phyloP scores from a whole-genome alignment of 305 asterid species.

The Andrographis paniculata region DNA sequence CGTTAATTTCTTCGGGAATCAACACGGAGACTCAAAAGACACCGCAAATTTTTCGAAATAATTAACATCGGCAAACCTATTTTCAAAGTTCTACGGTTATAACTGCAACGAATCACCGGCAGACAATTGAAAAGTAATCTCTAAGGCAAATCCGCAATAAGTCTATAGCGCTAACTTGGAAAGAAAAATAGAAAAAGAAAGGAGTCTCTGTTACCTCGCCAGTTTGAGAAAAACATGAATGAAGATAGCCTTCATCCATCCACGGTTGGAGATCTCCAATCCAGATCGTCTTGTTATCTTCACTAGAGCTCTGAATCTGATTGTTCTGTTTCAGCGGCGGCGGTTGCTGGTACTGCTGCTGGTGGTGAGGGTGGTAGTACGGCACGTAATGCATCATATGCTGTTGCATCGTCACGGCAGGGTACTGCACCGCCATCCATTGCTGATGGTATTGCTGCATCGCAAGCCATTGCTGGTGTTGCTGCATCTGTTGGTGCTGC shows the following conservation, averaged over 20 bases:
- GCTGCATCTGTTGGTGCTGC: slow-evolving; percentile 19
- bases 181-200: background rate
- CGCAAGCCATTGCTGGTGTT: slow-evolving; percentile 31
- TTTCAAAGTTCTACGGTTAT: background rate
- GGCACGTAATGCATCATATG: slow-evolving; percentile 76
- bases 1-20: background rate
- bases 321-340: slow-evolving; percentile 31
- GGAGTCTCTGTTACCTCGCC: slow-evolving; percentile 53
- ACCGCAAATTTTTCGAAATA: too few relatives aligned
- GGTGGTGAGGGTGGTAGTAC: slow-evolving; percentile 60
- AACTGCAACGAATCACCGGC: too few relatives aligned
- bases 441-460: slow-evolving; percentile 44
- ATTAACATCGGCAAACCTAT: slow-evolving; percentile 9
- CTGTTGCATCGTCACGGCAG: slow-evolving; percentile 37
- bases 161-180: slow-evolving; percentile 5
- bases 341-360: slow-evolving; percentile 34
- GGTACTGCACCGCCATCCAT: slow-evolving; percentile 44
- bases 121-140: too few relatives aligned
- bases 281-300: slow-evolving; percentile 94
- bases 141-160: slow-evolving; percentile 16
- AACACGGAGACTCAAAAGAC: slow-evolving; percentile 16
- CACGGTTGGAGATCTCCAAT: slow-evolving; percentile 98
- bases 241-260: slow-evolving; percentile 91
- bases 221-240: slow-evolving; percentile 60
- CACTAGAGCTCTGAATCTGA: slow-evolving; percentile 61